Evolutionary conservation across 2,329 filamentous ascomycete species (phyloP).

Genomic region (Fragosphaeria purpurea): DNA sequence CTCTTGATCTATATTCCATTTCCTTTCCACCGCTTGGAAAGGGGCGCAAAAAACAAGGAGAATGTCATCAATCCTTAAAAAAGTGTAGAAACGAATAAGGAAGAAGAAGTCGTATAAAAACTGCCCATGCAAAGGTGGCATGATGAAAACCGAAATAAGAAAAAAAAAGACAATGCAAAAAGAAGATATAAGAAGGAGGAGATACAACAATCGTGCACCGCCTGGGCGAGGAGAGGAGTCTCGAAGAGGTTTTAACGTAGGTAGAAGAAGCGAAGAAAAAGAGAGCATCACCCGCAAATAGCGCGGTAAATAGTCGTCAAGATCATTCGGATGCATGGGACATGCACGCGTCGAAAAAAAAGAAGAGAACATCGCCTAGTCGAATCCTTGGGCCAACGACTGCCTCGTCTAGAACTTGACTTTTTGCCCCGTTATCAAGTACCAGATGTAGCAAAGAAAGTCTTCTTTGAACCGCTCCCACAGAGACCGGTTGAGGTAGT

Average conservation of each 20-base stretch:
- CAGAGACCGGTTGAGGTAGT: conserved; percentile 70
- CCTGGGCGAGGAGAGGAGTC: not conserved
- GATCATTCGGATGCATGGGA: conserved; percentile 1
- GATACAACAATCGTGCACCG: not conserved
- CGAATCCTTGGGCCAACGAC: too few relatives aligned
- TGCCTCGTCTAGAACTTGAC: conserved; percentile 39
- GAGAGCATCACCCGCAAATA: not conserved
- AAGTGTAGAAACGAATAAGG: too few relatives aligned
- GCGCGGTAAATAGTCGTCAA: conserved; percentile 3
- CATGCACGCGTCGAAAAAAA: not conserved
- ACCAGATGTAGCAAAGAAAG: conserved; percentile 49
- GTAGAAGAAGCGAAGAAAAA: not conserved
- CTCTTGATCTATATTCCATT: too few relatives aligned
- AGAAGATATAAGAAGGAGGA: not conserved
- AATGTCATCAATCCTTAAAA: too few relatives aligned
- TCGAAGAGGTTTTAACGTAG: not conserved
- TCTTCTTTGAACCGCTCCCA: conserved; percentile 73
- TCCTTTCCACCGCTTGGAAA: too few relatives aligned
- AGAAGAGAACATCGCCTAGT: not conserved
- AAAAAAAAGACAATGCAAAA: not conserved
- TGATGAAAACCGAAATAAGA: too few relatives aligned
- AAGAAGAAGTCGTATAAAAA: too few relatives aligned
- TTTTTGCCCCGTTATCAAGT: conserved; percentile 51
- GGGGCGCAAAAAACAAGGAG: too few relatives aligned
- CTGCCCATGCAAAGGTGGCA: too few relatives aligned